Percentiles rank a stretch among this genome's conserved stretches.
These are phyloP conservation scores for Syncephalastrum racemosum DNA, from an alignment of 371 early-diverging fungal species.

Conservation along the genomic window DNA sequence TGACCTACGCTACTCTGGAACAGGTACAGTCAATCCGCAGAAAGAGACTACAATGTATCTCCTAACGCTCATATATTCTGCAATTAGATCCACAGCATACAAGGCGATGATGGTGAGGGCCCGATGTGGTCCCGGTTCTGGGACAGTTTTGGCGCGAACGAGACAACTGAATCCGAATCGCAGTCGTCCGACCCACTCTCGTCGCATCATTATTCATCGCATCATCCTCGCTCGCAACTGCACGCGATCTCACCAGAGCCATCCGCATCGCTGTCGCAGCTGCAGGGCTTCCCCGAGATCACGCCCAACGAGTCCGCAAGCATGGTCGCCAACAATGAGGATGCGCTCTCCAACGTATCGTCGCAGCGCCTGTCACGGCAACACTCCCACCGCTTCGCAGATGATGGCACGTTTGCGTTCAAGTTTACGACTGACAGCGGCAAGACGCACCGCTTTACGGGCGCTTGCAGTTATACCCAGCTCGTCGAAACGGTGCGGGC, in stretches of 20 bases:
- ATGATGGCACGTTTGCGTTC: constrained; percentile 21
- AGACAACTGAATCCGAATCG: constrained; percentile 34
- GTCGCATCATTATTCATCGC: constrained; percentile 21
- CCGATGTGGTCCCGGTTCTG: constrained; percentile 56
- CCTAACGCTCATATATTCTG: background rate
- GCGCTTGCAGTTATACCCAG: constrained; percentile 16
- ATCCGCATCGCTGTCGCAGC: constrained; percentile 43
- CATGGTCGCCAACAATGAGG: constrained; percentile 36
- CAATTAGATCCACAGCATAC: constrained; percentile 27
- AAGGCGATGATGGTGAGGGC: constrained; percentile 44
- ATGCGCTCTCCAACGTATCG: constrained; percentile 15
- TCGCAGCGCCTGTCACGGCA: constrained; percentile 9
- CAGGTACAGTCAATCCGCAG: constrained; percentile 35
- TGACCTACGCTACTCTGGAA: constrained; percentile 88
- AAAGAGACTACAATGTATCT: background rate
- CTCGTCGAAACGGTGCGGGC: constrained; percentile 19
- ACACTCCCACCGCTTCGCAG: constrained; percentile 3
- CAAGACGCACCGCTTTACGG: constrained; percentile 30
- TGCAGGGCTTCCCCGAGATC: constrained; percentile 41
- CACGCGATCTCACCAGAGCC: constrained; percentile 43
- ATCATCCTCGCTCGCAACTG: constrained; percentile 6
- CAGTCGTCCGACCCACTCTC: constrained; percentile 39
- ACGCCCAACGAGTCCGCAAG: constrained; percentile 53
- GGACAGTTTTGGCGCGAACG: constrained; percentile 47
- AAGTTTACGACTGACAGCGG: constrained; percentile 27